A percentile compares a stretch with the other conserved stretches of the same genome.
Conservation (phyloP, 495 filamentous ascomycete genomes). For the Chlorociboria aeruginascens region DNA sequence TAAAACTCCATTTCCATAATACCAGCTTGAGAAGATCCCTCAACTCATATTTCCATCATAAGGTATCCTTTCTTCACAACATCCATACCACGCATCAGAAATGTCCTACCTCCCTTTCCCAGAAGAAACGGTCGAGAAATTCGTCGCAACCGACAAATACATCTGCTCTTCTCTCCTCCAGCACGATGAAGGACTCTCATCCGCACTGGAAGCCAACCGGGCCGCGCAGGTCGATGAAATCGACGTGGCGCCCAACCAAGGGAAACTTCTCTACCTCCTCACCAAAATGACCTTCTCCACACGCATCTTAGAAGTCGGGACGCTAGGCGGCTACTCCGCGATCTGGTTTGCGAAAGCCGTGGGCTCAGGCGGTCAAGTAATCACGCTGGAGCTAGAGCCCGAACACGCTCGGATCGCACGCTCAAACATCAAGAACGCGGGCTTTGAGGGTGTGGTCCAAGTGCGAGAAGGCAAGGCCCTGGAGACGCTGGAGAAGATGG, state of each 20-base stretch:
- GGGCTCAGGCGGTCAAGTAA: constrained; percentile 3
- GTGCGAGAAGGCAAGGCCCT: constrained; percentile 8
- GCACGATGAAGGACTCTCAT: neutral
- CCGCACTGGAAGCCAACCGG: constrained; percentile 4
- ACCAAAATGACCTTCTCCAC: constrained; percentile 9
- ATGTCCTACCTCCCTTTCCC: neutral
- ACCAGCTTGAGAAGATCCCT: too few species aligned
- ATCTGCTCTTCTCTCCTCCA: constrained; percentile 3
- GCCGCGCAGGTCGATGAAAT: constrained; percentile 1
- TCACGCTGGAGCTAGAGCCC: constrained; percentile 8
- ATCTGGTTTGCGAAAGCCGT: constrained; percentile 15
- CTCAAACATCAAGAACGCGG: constrained; percentile 10
- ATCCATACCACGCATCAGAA: neutral
- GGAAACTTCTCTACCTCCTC: constrained; percentile 10
- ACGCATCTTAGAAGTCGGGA: constrained; percentile 12
- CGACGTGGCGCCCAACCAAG: constrained; percentile 11
- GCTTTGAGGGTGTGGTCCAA: constrained; percentile 7
- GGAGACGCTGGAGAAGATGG: constrained; percentile 5
- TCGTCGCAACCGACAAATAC: neutral
- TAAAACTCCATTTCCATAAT: too few species aligned
- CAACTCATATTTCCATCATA: neutral
- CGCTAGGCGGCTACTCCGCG: constrained; percentile 10
- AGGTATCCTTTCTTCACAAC: neutral
- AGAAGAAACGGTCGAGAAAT: neutral
- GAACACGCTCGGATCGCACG: constrained; percentile 4